Base-by-base conservation (phyloP, 306 rosid genomes). In the Pyrus pyrifolia region DNA sequence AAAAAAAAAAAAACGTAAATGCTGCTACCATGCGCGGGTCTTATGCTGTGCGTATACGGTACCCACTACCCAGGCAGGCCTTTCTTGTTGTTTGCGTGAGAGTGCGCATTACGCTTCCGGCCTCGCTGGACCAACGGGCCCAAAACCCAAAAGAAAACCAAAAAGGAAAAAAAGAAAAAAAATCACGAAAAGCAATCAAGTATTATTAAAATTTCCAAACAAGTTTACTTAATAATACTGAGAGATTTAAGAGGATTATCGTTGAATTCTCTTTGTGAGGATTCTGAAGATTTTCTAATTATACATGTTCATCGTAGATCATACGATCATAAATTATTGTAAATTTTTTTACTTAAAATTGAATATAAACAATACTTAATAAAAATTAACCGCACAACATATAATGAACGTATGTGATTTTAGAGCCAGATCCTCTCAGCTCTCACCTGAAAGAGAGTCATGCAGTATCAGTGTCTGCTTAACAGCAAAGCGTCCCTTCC, bases 91-190 rank as follows among this genome's bases (percentile, higher is more conserved):
- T 21, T 64, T 76, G 72, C 77, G 77, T 76, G 80, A 62, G 71
- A 53, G 84, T 81, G 90, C 85, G 86, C 86, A 79, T 53, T 80
- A 84, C 89, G 80, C 88, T 45, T 82, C 67, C 59, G 33, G 81
- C 31, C 12, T 22, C 45, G 4, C 49, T 3, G 25, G 44, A 13
- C 67, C 68, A 18, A 42, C 44, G 15, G 21, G 51, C 29, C 72
- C 53, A n/a, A n/a, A 3, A 6, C 70, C 78, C 61, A 45, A 60
- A 73, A 61, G 38, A 23, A 72, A 72, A 8, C 25, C 19, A 58
- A 18, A 12, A 23, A 14, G 15, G 10, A 31, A 30, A 17, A 19
- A 0, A 0, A 1, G 4, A 15, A 25, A 22, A 21, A 2, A 46
- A 75, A 40, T 5, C 30, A 29, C n/a, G 2, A 14, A 44, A 42